A percentile compares a stretch with the other conserved stretches of the same genome.
phyloP scores from a whole-genome alignment of 805 yeast species.

The Candida xiaguanensis region DNA sequence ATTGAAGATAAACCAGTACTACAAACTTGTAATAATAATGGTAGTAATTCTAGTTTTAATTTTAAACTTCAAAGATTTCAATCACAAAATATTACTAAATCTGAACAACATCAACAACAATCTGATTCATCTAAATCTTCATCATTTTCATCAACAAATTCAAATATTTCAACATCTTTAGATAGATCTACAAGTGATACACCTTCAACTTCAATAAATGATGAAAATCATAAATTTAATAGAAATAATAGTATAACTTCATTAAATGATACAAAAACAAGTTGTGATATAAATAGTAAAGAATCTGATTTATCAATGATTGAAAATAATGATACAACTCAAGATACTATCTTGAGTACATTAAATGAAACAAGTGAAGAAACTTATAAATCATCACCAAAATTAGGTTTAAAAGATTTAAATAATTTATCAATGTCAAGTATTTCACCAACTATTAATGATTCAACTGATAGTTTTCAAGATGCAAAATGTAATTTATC shows the following conservation, averaged over 20 bases:
- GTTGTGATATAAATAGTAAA: not conserved
- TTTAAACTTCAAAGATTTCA: conserved; percentile 1
- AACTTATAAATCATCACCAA: not conserved
- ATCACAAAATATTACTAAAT: conserved; percentile 8
- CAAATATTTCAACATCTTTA: conserved; percentile 3
- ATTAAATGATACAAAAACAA: not conserved
- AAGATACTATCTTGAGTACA: conserved; percentile 7
- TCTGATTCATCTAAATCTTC: conserved; percentile 1
- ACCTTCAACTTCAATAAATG: conserved; percentile 8
- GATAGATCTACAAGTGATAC: conserved; percentile 4
- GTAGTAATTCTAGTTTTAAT: conserved; percentile 5
- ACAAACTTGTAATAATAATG: conserved; percentile 2
- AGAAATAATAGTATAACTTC: not conserved
- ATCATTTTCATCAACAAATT: conserved; percentile 5
- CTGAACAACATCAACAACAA: not conserved
- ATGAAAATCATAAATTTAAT: not conserved
- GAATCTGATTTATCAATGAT: conserved; percentile 3
- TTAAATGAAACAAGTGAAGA: conserved; percentile 8
- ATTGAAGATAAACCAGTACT: not conserved
- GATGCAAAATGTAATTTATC: not conserved
- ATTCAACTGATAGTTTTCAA: not conserved
- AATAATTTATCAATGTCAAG: not conserved
- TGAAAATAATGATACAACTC: conserved; percentile 1
- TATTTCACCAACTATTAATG: not conserved
- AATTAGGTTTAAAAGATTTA: not conserved